Percentiles rank a stretch among this genome's conserved stretches.
Conservation (phyloP, 176 grass and related monocot species). For the Elaeis guineensis region DNA sequence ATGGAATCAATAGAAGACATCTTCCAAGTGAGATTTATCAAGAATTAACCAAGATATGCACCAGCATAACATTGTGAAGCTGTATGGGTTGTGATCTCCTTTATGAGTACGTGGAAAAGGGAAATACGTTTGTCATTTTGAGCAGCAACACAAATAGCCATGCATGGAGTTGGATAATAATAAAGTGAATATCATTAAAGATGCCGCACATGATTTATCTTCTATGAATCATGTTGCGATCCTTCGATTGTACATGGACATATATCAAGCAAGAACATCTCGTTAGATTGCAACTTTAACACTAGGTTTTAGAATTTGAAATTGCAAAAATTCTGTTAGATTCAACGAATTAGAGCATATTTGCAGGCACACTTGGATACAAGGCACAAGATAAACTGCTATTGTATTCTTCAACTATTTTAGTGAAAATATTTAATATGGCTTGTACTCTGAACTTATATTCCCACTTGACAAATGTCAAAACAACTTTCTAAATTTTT, state of each 20-base stretch:
- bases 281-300: background rate
- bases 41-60: background rate
- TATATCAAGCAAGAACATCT: background rate
- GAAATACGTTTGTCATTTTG: background rate
- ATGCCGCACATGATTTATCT: constrained; percentile 1
- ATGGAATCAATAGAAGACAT: background rate
- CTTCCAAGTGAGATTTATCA: background rate
- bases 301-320: no score
- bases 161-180: constrained; percentile 5
- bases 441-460: background rate
- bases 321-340: background rate
- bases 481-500: no score
- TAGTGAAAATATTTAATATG: no score
- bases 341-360: constrained; percentile 14
- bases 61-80: background rate
- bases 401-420: no score
- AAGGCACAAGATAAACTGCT: background rate
- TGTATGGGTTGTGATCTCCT: constrained; percentile 4
- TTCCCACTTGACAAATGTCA: no score
- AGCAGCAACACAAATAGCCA: background rate
- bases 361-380: background rate
- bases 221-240: background rate
- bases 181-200: background rate
- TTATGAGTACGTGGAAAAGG: constrained; percentile 1
- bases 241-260: background rate